These are phyloP conservation scores for Priceomyces carsonii DNA, from an alignment of 805 yeast species.

Conservation along the genomic window DNA sequence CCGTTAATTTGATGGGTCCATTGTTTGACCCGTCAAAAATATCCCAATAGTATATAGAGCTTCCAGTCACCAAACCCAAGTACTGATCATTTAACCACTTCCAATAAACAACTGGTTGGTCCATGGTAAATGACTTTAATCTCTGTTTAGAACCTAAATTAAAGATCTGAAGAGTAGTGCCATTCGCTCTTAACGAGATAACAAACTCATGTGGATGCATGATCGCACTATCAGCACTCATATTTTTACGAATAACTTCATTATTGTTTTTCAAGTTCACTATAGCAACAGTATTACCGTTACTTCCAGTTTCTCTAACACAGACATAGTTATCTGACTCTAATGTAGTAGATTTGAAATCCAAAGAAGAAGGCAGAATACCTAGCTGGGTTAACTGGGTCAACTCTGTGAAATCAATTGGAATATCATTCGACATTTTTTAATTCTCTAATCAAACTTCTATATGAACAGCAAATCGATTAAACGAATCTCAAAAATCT, in stretches of 20 bases:
- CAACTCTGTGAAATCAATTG: constrained; percentile 95
- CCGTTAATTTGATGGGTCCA: constrained; percentile 80
- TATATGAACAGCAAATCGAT: constrained; percentile 7
- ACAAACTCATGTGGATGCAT: constrained; percentile 91
- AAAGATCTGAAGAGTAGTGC: constrained; percentile 93
- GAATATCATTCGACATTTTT: constrained; percentile 59
- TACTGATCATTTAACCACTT: constrained; percentile 77
- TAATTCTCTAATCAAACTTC: constrained; percentile 3
- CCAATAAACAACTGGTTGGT: constrained; percentile 93
- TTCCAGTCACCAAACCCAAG: constrained; percentile 83
- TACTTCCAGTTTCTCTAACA: constrained; percentile 61
- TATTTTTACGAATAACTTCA: constrained; percentile 81
- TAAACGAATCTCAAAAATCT: constrained; percentile 2
- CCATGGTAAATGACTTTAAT: constrained; percentile 81
- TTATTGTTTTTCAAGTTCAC: constrained; percentile 80
- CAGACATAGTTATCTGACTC: constrained; percentile 92
- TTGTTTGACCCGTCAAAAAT: constrained; percentile 75
- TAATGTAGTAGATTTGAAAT: constrained; percentile 90
- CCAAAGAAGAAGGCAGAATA: constrained; percentile 79
- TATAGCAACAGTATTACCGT: constrained; percentile 89
- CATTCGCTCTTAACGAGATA: constrained; percentile 92
- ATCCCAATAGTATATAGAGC: constrained; percentile 76
- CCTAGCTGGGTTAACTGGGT: constrained; percentile 86
- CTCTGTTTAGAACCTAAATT: constrained; percentile 85
- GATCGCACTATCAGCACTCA: constrained; percentile 97